phyloP scores from a whole-genome alignment of 73 alveolate genomes.

The Paramecium octaurelia region DNA sequence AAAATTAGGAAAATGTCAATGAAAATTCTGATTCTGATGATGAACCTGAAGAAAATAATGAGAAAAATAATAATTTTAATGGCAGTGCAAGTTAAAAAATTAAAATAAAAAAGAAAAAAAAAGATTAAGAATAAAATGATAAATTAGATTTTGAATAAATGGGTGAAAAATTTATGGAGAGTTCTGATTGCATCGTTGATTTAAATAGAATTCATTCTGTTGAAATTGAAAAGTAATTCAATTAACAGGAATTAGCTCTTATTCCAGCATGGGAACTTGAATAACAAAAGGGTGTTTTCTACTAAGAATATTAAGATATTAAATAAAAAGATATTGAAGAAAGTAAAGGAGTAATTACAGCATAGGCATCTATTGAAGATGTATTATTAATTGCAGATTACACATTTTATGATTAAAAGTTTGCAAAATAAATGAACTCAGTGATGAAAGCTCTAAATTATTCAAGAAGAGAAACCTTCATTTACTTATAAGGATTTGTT shows the following conservation, averaged over 20 bases:
- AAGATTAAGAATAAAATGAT: background rate
- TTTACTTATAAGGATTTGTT: background rate
- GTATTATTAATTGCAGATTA: conserved; percentile 18
- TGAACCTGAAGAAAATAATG: background rate
- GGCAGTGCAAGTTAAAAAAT: background rate
- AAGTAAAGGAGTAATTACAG: background rate
- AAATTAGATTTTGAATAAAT: conserved; percentile 3
- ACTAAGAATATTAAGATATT: background rate
- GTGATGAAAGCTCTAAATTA: conserved; percentile 23
- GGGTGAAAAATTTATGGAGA: background rate
- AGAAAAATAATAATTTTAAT: background rate
- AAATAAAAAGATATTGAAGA: background rate
- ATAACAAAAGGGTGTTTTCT: background rate
- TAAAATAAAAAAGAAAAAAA: background rate
- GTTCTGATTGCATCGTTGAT: conserved; percentile 11
- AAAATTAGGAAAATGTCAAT: background rate
- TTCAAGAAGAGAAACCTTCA: background rate
- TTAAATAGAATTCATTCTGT: background rate
- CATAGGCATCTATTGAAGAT: conserved; percentile 13
- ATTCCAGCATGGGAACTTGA: background rate
- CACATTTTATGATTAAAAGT: background rate
- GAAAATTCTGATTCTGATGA: background rate
- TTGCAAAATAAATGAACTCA: background rate
- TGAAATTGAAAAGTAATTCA: background rate
- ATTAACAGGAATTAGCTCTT: background rate